These are phyloP conservation scores for Cadophora malorum DNA, from an alignment of 2,329 filamentous ascomycete species.

Conservation along the genomic window DNA sequence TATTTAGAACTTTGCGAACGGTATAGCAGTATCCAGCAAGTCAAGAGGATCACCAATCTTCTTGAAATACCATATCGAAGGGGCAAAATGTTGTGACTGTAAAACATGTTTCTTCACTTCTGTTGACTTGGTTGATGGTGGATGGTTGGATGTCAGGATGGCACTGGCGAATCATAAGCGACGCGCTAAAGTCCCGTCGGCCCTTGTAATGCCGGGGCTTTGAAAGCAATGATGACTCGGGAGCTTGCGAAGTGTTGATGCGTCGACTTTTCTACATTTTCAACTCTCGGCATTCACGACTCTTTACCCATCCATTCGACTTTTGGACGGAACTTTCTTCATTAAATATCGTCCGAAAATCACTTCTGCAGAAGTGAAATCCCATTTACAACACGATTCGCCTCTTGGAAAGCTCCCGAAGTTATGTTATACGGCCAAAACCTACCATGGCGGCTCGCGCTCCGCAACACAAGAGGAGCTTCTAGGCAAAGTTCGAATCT, in stretches of 20 bases:
- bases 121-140: background rate
- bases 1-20: background rate
- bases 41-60: background rate
- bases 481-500: constrained; percentile 31
- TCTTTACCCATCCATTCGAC: background rate
- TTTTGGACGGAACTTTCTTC: background rate
- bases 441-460: constrained; percentile 68
- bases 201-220: constrained; percentile 23
- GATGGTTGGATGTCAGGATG: background rate
- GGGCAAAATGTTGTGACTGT: background rate
- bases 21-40: background rate
- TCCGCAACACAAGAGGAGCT: constrained; percentile 39
- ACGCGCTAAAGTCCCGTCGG: constrained; percentile 18
- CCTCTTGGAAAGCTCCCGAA: constrained; percentile 22
- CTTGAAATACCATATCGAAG: background rate
- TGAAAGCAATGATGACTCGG: constrained; percentile 24
- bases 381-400: background rate
- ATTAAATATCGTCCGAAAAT: background rate
- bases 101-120: background rate
- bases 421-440: constrained; percentile 69
- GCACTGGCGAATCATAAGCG: background rate
- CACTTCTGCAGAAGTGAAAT: background rate
- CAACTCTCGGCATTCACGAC: background rate
- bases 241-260: constrained; percentile 20
- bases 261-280: constrained; percentile 12